phyloP scores from a whole-genome alignment of 805 yeast species.

The Yamadazyma scolyti region DNA sequence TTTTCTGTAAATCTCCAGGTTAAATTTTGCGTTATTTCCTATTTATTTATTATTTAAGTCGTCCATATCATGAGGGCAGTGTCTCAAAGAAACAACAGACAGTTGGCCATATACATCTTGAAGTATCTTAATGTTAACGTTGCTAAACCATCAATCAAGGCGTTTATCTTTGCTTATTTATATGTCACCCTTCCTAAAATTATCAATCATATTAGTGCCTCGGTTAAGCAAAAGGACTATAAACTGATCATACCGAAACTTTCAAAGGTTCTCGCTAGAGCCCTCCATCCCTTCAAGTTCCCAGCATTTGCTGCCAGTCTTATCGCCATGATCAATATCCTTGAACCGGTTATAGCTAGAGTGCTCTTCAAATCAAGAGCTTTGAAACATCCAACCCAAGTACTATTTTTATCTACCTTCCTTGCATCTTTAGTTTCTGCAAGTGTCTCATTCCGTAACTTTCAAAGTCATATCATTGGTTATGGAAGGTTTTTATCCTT shows the following conservation, averaged over 20 bases:
- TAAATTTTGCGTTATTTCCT: too few relatives aligned
- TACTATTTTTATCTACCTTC: slow-evolving; percentile 20
- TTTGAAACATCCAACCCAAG: slow-evolving; percentile 5
- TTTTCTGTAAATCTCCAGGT: too few relatives aligned
- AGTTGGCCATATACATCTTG: slow-evolving; percentile 1
- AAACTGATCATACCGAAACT: slow-evolving; percentile 15
- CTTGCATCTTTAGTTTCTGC: slow-evolving; percentile 26
- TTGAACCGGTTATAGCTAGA: slow-evolving; percentile 21
- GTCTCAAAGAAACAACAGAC: slow-evolving; percentile 6
- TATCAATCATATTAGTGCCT: slow-evolving; percentile 12
- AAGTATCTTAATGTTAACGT: slow-evolving; percentile 11
- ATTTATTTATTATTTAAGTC: too few relatives aligned
- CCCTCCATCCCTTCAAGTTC: slow-evolving; percentile 27
- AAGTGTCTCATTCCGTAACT: slow-evolving; percentile 23
- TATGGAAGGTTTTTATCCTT: slow-evolving; percentile 29
- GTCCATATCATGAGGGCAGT: too few relatives aligned
- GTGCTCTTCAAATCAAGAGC: slow-evolving; percentile 4
- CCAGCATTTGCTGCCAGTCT: slow-evolving; percentile 32
- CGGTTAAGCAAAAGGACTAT: slow-evolving; percentile 13
- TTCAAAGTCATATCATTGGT: slow-evolving; percentile 25
- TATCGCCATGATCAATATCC: slow-evolving; percentile 26
- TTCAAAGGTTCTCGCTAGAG: slow-evolving; percentile 16
- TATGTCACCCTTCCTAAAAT: slow-evolving; percentile 32
- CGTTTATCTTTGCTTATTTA: slow-evolving; percentile 30
- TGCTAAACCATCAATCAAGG: slow-evolving; percentile 26